Evolutionary conservation across 1,139 yeast genomes (phyloP).

Genomic region (Trichomonascaceae sp.): DNA sequence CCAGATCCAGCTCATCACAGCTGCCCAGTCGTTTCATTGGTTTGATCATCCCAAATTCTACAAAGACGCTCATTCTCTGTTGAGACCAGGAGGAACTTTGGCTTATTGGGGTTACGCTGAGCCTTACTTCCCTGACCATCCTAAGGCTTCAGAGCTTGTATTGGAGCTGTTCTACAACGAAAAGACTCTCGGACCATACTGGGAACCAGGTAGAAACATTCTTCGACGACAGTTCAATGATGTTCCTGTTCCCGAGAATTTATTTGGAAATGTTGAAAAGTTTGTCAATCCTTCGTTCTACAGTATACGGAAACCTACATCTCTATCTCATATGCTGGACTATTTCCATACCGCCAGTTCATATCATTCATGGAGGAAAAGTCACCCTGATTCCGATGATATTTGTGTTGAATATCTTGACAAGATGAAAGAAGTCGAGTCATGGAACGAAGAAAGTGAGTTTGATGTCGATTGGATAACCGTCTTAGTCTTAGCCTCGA

Average conservation of each 20-base stretch:
- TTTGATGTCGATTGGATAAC: conserved; percentile 56
- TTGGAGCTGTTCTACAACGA: conserved; percentile 39
- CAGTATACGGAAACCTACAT: conserved; percentile 38
- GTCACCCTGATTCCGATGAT: conserved; percentile 31
- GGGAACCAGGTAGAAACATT: conserved; percentile 66
- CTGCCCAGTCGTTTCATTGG: conserved; percentile 83
- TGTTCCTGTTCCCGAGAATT: conserved; percentile 38
- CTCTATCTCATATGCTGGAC: conserved; percentile 40
- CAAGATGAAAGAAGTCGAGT: conserved; percentile 38
- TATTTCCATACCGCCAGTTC: conserved; percentile 67
- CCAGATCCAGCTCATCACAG: conserved; percentile 53
- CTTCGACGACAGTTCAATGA: conserved; percentile 44
- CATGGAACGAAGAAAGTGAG: conserved; percentile 42
- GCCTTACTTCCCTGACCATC: conserved; percentile 42
- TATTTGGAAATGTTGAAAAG: conserved; percentile 38
- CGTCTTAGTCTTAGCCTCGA: conserved; percentile 42
- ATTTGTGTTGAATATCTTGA: conserved; percentile 36
- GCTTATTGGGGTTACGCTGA: conserved; percentile 80
- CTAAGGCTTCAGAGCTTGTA: conserved; percentile 40
- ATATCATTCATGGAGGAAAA: conserved; percentile 57
- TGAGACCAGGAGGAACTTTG: conserved; percentile 57
- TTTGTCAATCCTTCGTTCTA: conserved; percentile 28
- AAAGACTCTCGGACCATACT: conserved; percentile 57
- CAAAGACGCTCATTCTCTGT: conserved; percentile 41
- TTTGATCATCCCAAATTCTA: conserved; percentile 52